Evolutionary conservation across 2,329 filamentous ascomycete species (phyloP).

Genomic region (Didymella pinodella): DNA sequence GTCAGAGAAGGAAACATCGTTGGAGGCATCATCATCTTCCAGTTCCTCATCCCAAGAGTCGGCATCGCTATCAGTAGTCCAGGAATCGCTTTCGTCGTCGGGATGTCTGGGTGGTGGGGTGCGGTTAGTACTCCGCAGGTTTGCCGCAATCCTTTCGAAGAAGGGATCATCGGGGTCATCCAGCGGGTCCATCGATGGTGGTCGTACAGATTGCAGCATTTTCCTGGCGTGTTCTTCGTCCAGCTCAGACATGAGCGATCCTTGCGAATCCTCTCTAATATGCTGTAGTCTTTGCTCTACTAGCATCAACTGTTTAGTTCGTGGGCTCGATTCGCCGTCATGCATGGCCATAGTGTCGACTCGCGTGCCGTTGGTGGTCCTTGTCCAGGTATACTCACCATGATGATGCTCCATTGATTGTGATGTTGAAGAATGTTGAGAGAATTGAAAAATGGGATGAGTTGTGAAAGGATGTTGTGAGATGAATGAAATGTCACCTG

Average conservation of each 20-base stretch:
- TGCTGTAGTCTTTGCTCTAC: conserved; percentile 25
- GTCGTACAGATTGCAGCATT: conserved; percentile 54
- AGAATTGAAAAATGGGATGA: conserved; percentile 44
- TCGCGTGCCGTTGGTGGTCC: conserved; percentile 25
- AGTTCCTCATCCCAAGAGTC: conserved; percentile 47
- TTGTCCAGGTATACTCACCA: conserved; percentile 58
- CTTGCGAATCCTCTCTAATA: conserved; percentile 41
- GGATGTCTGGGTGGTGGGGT: conserved; percentile 21
- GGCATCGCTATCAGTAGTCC: conserved; percentile 51
- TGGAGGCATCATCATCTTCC: conserved; percentile 65
- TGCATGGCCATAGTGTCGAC: conserved; percentile 5
- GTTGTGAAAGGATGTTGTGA: conserved; percentile 45
- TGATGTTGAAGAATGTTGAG: conserved; percentile 31
- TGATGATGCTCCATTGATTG: conserved; percentile 58
- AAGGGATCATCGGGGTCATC: conserved; percentile 34
- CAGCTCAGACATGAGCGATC: conserved; percentile 42
- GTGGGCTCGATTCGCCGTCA: conserved; percentile 31
- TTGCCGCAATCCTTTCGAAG: conserved; percentile 5
- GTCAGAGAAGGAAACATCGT: conserved; percentile 64
- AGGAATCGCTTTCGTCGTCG: conserved; percentile 36
- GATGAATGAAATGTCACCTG: conserved; percentile 34
- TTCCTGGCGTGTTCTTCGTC: conserved; percentile 49
- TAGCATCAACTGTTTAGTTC: conserved; percentile 23
- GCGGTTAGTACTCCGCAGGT: conserved; percentile 20
- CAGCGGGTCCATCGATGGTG: conserved; percentile 41